Percentiles rank a stretch among this genome's conserved stretches.
phyloP scores from a whole-genome alignment of 2,329 filamentous ascomycete genomes.

The Zopfia rhizophila region DNA sequence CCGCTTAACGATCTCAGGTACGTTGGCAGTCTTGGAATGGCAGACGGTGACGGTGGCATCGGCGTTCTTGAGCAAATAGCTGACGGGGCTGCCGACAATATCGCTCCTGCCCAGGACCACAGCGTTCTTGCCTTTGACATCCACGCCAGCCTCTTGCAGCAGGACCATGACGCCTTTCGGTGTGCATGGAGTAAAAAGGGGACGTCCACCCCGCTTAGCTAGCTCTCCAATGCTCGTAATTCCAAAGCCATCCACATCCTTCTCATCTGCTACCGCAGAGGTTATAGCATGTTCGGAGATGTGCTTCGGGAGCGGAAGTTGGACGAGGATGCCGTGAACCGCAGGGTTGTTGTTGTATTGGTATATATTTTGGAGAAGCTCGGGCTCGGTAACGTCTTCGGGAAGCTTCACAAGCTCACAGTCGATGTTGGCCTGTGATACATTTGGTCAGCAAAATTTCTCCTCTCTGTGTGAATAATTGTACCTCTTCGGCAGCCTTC shows the following conservation, averaged over 20 bases:
- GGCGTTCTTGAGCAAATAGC: conserved; percentile 92
- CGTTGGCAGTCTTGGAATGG: conserved; percentile 84
- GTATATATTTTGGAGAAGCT: conserved; percentile 84
- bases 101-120: conserved; percentile 95
- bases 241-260: conserved; percentile 98
- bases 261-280: conserved; percentile 88
- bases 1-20: conserved; percentile 78
- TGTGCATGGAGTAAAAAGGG: conserved; percentile 92
- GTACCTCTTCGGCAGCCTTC: conserved; percentile 92
- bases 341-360: conserved; percentile 85
- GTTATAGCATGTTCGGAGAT: conserved; percentile 92
- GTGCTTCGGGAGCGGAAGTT: conserved; percentile 88
- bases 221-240: conserved; percentile 95
- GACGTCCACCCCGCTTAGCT: conserved; percentile 90
- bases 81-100: conserved; percentile 96
- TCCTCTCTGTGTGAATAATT: too few relatives aligned
- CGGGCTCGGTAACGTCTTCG: conserved; percentile 81
- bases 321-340: conserved; percentile 93
- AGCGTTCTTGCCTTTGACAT: conserved; percentile 88
- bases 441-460: too few relatives aligned
- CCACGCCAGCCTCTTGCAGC: conserved; percentile 82
- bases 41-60: conserved; percentile 97
- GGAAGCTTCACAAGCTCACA: conserved; percentile 88
- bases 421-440: conserved; percentile 80
- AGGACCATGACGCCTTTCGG: conserved; percentile 97